Evolutionary conservation across 768 basidiomycete genomes (phyloP).

Genomic region (Leccinellum rugosiceps): DNA sequence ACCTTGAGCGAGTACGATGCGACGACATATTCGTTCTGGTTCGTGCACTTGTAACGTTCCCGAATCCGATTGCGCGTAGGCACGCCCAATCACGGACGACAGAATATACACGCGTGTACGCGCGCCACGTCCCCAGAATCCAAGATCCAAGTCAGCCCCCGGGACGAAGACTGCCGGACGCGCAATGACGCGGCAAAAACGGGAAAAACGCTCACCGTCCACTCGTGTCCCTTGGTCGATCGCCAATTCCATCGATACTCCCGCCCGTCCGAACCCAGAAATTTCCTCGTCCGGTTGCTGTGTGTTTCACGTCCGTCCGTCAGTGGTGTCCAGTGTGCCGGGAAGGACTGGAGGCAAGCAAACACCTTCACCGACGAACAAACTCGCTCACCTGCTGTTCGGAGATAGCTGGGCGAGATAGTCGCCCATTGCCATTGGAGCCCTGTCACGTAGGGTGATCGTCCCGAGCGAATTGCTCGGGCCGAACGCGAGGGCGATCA

Average conservation of each 20-base stretch:
- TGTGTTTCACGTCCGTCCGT: background rate
- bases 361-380: background rate
- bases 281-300: slow-evolving; percentile 49
- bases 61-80: background rate
- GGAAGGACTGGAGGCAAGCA: background rate
- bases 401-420: slow-evolving; percentile 45
- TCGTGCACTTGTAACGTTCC: slow-evolving; percentile 50
- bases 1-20: slow-evolving; percentile 60
- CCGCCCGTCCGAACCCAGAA: slow-evolving; percentile 55
- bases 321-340: background rate
- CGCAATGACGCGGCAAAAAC: background rate
- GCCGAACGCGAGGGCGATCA: slow-evolving; percentile 52
- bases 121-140: background rate
- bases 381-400: slow-evolving; percentile 38
- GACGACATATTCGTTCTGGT: slow-evolving; percentile 47
- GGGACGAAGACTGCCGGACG: background rate
- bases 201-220: slow-evolving; percentile 48
- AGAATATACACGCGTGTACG: background rate
- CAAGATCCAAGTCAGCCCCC: background rate
- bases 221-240: slow-evolving; percentile 50
- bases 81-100: background rate
- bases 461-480: slow-evolving; percentile 49
- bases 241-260: slow-evolving; percentile 61
- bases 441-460: slow-evolving; percentile 39
- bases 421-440: slow-evolving; percentile 44